Evolutionary conservation across 768 basidiomycete species (phyloP), one percentile per base, ranked within the genome.

Genomic region (Mycena olivaceomarginata): DNA sequence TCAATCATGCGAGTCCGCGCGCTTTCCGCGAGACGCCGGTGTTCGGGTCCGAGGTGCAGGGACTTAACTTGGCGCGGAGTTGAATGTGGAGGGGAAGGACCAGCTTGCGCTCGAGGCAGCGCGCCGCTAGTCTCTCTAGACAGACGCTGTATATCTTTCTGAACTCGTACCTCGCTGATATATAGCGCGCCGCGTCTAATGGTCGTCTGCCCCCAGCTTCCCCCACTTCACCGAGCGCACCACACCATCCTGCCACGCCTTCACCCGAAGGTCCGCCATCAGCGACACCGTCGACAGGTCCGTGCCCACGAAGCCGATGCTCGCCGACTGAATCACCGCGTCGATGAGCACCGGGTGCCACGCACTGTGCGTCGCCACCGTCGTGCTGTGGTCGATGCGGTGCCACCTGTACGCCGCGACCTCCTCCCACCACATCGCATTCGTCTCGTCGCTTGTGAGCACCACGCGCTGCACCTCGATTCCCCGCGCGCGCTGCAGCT

Each of bases 341-440:
- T 91, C 91, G 25, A 91, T 79, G 63, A 91, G 79, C 20, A 88
- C 74, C 5, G 89, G 88, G 76, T 90, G 88, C 75, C 89, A 89
- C 39, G 67, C 64, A 13, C 86, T 85, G 77, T 78, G 60, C 22
- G 5, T 51, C 45, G 16, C 41, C 57, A 9, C 75, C 20, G 86
- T 76, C 41, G 12, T 3, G 2, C 51, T 22, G 68, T 77, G 76
- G 43, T 77, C 67, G 13, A 48, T 37, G 6, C 80, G 75, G 2
- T 74, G 78, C 86, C 86, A 86, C 1, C 86, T 85, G 48, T 83
- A 73, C 2, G 70, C 73, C 48, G 53, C 68, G 13, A 83, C 82
- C 11, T 78, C 81, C 4, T 75, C 72, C 84, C 85, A 88, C 86
- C 83, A 88, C 41, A 53, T 78, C 11, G 77, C 62, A 67, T 85